Percentiles rank a stretch among this genome's conserved stretches.
phyloP scores from a whole-genome alignment of 306 rosid genomes.

The Dalbergia cochinchinensis region DNA sequence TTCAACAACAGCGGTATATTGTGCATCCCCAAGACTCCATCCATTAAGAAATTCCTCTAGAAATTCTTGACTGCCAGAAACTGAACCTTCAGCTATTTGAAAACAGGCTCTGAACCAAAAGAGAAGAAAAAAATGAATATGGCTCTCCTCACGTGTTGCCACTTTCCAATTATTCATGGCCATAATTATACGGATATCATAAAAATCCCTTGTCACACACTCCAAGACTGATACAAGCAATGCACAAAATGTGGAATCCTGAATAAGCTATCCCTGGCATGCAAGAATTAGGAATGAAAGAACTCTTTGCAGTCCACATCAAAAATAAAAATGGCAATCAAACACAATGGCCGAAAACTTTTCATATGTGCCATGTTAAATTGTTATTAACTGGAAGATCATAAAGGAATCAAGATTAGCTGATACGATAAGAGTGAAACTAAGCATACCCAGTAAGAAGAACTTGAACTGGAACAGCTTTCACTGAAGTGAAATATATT shows the following conservation, averaged over 20 bases:
- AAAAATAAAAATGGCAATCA: constrained; percentile 7
- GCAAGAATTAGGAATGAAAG: not conserved
- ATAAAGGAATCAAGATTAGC: constrained; percentile 30
- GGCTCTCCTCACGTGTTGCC: not conserved
- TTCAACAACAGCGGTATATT: constrained; percentile 51
- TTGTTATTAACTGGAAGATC: not conserved
- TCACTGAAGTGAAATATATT: constrained; percentile 47
- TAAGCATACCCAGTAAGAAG: constrained; percentile 71
- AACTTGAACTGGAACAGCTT: constrained; percentile 68
- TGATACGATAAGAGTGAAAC: not conserved
- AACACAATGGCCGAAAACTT: not conserved
- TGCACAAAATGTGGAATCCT: constrained; percentile 24
- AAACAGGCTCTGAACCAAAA: constrained; percentile 67
- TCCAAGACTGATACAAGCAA: constrained; percentile 9
- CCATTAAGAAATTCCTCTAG: constrained; percentile 75
- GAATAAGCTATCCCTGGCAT: constrained; percentile 10
- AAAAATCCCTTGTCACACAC: constrained; percentile 15
- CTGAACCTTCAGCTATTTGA: constrained; percentile 62
- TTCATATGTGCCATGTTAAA: not conserved
- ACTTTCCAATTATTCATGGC: constrained; percentile 23
- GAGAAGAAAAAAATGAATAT: not conserved
- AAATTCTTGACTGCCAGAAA: constrained; percentile 51
- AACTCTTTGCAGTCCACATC: not conserved
- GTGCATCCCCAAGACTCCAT: constrained; percentile 70
- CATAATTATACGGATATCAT: not conserved